phyloP scores from a whole-genome alignment of 1,139 yeast genomes.

The Hansenula sp. region DNA sequence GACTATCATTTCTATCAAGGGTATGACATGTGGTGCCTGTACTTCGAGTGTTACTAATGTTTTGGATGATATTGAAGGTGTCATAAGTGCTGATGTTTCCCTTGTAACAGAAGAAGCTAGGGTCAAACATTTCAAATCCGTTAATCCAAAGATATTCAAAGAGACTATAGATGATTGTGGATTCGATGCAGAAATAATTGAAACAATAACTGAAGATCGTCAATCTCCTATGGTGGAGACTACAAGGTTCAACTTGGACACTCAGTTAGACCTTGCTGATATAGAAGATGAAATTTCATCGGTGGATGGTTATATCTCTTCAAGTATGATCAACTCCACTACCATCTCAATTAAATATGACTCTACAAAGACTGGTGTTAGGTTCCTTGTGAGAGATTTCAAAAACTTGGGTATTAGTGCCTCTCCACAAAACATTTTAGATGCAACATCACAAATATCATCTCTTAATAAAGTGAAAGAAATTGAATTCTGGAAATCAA shows the following conservation, averaged over 20 bases:
- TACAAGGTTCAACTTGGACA: constrained; percentile 23
- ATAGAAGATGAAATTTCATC: background rate
- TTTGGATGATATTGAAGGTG: constrained; percentile 39
- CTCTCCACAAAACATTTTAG: constrained; percentile 29
- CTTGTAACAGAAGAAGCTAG: constrained; percentile 70
- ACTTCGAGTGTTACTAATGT: constrained; percentile 59
- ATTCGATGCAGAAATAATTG: constrained; percentile 48
- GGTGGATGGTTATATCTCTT: constrained; percentile 13
- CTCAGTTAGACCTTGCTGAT: background rate
- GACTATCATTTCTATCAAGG: constrained; percentile 37
- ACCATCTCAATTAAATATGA: constrained; percentile 36
- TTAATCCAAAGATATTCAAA: constrained; percentile 33
- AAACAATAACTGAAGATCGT: constrained; percentile 4
- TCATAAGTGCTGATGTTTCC: constrained; percentile 50
- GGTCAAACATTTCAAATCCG: constrained; percentile 41
- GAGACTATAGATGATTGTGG: constrained; percentile 69
- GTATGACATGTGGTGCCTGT: constrained; percentile 92
- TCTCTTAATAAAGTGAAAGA: constrained; percentile 69
- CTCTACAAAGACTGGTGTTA: constrained; percentile 36
- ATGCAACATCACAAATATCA: constrained; percentile 60
- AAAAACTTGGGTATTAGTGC: constrained; percentile 23
- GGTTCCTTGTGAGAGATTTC: constrained; percentile 39
- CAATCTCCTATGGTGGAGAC: constrained; percentile 10
- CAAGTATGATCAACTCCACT: constrained; percentile 16
- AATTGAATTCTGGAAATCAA: constrained; percentile 62